Evolutionary conservation across 768 basidiomycete species (phyloP).

Genomic region (Termitomyces titanicus): DNA sequence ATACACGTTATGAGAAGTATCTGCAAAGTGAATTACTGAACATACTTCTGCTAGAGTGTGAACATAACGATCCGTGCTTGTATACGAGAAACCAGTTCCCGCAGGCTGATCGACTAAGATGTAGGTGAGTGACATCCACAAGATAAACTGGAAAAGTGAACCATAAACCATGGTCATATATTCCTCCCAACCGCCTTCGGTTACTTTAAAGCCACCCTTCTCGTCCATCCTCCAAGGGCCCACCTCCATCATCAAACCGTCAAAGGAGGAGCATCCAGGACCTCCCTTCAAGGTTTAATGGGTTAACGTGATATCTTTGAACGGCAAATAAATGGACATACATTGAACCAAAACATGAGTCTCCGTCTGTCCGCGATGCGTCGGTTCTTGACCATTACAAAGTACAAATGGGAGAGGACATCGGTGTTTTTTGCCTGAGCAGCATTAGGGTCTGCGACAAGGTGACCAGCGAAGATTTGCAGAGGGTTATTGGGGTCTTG

Average conservation of each 20-base stretch:
- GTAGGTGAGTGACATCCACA: constrained; percentile 1
- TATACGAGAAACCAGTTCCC: constrained; percentile 92
- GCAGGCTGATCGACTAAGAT: constrained; percentile 91
- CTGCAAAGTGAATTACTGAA: background rate
- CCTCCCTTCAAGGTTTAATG: constrained; percentile 60
- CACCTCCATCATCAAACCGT: constrained; percentile 98
- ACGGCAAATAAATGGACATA: constrained; percentile 33
- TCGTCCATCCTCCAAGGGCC: constrained; percentile 86
- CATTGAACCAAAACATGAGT: constrained; percentile 96
- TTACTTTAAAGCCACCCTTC: constrained; percentile 63
- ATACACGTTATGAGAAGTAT: constrained; percentile 3
- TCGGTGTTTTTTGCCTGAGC: constrained; percentile 47
- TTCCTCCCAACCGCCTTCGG: constrained; percentile 96
- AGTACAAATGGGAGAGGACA: constrained; percentile 78
- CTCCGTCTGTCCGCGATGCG: constrained; percentile 87
- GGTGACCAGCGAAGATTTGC: constrained; percentile 82
- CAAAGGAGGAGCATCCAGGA: constrained; percentile 96
- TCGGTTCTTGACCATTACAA: constrained; percentile 86
- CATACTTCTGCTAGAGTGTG: constrained; percentile 68
- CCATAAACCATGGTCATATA: constrained; percentile 92
- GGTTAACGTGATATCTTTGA: background rate
- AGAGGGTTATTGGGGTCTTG: constrained; percentile 68
- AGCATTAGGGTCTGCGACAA: constrained; percentile 72
- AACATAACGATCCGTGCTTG: constrained; percentile 80
- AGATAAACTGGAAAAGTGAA: constrained; percentile 36